Percentiles rank a stretch among this genome's conserved stretches.
These are phyloP conservation scores for Bocquillonia castaneifolia DNA, from an alignment of 441 rosid genomes.

Conservation along the genomic window DNA sequence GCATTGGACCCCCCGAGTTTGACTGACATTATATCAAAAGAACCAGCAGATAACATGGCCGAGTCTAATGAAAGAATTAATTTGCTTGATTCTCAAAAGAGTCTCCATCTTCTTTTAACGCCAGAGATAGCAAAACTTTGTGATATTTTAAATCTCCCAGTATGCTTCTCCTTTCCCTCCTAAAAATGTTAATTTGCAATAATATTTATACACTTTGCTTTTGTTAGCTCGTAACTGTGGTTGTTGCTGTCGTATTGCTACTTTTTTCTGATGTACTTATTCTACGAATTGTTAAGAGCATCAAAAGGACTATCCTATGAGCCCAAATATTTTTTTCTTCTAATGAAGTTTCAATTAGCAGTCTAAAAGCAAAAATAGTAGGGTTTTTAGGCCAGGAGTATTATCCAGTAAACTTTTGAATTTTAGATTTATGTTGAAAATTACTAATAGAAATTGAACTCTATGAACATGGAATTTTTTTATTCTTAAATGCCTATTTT, in stretches of 20 bases:
- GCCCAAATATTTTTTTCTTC: not conserved
- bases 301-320: not conserved
- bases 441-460: not conserved
- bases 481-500: not conserved
- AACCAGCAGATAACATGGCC: conserved; percentile 32
- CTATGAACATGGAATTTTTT: not conserved
- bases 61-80: conserved; percentile 34
- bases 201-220: not conserved
- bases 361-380: not conserved
- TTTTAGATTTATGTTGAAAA: conserved; percentile 1
- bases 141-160: conserved; percentile 59
- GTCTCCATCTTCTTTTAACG: conserved; percentile 56
- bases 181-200: conserved; percentile 22
- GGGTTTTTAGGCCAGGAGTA: not conserved
- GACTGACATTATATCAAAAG: conserved; percentile 30
- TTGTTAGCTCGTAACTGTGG: not conserved
- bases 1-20: conserved; percentile 20
- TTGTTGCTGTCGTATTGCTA: not conserved
- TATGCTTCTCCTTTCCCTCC: conserved; percentile 37
- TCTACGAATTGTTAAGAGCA: conserved; percentile 6
- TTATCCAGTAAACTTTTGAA: not conserved
- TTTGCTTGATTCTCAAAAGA: conserved; percentile 47
- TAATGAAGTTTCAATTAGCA: not conserved
- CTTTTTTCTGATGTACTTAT: not conserved
- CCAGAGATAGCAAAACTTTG: conserved; percentile 60